Conservation (phyloP, 139 green algal genomes). For the Pleodorina starrii region DNA sequence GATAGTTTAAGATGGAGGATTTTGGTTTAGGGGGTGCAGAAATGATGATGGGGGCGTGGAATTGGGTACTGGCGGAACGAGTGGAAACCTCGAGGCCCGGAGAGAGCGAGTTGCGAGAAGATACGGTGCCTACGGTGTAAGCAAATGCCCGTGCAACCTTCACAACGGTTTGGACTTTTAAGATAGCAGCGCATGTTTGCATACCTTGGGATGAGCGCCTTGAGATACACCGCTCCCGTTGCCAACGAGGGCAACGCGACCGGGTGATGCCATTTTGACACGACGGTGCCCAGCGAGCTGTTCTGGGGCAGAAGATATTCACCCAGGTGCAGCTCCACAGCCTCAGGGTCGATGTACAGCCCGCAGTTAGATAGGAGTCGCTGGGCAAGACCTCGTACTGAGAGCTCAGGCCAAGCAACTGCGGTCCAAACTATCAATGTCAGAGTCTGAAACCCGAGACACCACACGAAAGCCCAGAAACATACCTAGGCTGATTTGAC, state of each 20-base stretch:
- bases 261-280: background rate
- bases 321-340: background rate
- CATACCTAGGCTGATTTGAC: constrained; percentile 15
- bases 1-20: no score
- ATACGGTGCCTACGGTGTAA: no score
- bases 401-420: constrained; percentile 9
- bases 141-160: no score
- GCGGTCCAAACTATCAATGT: background rate
- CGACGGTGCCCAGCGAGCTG: background rate
- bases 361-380: background rate
- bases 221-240: background rate
- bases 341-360: background rate
- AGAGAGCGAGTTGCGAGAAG: no score
- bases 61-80: no score
- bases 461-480: background rate
- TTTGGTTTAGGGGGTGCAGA: no score
- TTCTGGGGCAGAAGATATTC: background rate
- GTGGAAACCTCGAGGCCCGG: no score
- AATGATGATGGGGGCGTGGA: no score
- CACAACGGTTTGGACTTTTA: no score
- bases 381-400: background rate
- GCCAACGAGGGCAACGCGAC: no score
- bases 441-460: background rate
- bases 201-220: background rate
- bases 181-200: no score